These are phyloP conservation scores for Fusarium proliferatum DNA, from an alignment of 2,329 filamentous ascomycete species.

Conservation along the genomic window DNA sequence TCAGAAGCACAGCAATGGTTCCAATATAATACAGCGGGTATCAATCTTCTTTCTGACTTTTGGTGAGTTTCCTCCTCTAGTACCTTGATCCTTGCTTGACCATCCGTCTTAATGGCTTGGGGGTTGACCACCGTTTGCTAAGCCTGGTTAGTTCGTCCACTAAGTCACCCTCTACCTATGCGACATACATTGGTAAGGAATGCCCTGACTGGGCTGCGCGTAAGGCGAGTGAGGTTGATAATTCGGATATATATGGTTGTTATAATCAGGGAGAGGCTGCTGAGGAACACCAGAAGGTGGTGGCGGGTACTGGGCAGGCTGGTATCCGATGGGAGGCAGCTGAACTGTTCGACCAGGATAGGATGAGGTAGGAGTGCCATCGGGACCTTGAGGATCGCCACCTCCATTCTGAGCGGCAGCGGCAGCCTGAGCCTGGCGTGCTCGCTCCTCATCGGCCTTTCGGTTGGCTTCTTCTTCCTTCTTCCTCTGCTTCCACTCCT, in stretches of 20 bases:
- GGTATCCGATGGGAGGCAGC: conserved; percentile 80
- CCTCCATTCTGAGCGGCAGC: conserved; percentile 66
- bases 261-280: conserved; percentile 67
- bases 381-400: conserved; percentile 57
- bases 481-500: conserved; percentile 99
- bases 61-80: conserved; percentile 46
- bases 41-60: conserved; percentile 45
- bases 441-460: conserved; percentile 81
- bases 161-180: conserved; percentile 24
- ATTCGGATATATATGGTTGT: conserved; percentile 65
- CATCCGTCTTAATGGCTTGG: conserved; percentile 47
- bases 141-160: conserved; percentile 25
- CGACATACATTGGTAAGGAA: conserved; percentile 69
- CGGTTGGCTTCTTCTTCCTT: conserved; percentile 86
- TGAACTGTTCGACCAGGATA: conserved; percentile 70
- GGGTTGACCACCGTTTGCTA: conserved; percentile 51
- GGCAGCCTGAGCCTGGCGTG: conserved; percentile 60
- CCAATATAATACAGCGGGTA: conserved; percentile 46
- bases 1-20: conserved; percentile 17
- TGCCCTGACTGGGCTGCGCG: conserved; percentile 65
- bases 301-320: conserved; percentile 74
- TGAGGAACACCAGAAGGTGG: conserved; percentile 65
- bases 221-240: conserved; percentile 71
- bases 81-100: conserved; percentile 28
- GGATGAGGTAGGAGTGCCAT: conserved; percentile 60